Evolutionary conservation across 371 early-diverging fungal genomes (phyloP), one percentile per base, ranked within the genome.

Genomic region (Mucor ambiguus): DNA sequence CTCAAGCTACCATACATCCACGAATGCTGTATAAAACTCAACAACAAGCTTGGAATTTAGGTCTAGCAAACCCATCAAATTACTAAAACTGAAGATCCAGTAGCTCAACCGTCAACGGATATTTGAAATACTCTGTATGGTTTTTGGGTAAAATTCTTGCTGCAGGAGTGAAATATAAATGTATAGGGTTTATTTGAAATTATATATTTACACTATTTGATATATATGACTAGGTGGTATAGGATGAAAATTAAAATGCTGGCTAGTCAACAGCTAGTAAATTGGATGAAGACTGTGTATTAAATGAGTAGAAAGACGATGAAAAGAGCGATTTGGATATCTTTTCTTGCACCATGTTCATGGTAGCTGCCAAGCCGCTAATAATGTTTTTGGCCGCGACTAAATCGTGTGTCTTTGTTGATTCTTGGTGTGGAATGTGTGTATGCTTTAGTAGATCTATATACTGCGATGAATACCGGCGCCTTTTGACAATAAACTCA

Each of bases 381-480:
- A 71, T 64, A 4, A 64, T 60, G 29, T 64, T 61, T n/a, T 49
- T 60, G 16, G 68, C 68, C 33, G 49, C 44, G 32, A 64, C 28
- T 26, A 71, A 44, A 44, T 59, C 44, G 58, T 32, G 16, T 10
- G 6, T 22, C 10, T 32, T 11, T 20, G 14, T n/a, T 9, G 18
- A 12, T 55, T 58, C 12, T 18, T 41, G 41, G 4, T 35, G 26
- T 26, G 14, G 12, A 16, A 52, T 52, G 14, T 16, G 26, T 16
- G 74, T 68, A 57, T 70, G 63, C n/a, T 70, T 70, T 37, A 64
- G 62, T 46, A 74, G 60, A 60, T 70, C 71, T 73, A 59, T 2
- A 18, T 38, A 16, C 16, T 5, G 5, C 16, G 18, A 41, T 41
- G 41, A 41, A 10, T 41, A 18, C 18, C 18, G 18, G 1, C 1